Percentiles rank a stretch among this genome's conserved stretches.
Evolutionary conservation across 1,284 basidiomycete genomes (phyloP).

Genomic region (Irpex lacteus): DNA sequence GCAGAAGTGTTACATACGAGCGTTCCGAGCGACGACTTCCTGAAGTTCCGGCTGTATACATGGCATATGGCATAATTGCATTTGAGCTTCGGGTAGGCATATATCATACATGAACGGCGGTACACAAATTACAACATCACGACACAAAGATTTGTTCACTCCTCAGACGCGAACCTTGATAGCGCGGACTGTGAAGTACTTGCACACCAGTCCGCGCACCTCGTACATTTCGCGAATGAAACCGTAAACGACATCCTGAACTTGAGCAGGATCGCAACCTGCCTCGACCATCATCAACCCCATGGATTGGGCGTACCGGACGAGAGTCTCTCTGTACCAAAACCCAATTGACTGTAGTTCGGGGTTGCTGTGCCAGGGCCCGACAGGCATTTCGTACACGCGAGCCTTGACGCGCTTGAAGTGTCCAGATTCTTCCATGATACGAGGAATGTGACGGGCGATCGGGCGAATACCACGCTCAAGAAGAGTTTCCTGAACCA

Average conservation of each 20-base stretch:
- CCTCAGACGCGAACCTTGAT: not conserved
- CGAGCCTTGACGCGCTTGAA: conserved; percentile 39
- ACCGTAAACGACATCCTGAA: conserved; percentile 36
- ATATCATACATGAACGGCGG: not conserved
- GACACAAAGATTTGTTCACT: not conserved
- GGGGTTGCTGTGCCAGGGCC: conserved; percentile 40
- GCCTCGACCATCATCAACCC: conserved; percentile 39
- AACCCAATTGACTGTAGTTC: conserved; percentile 34
- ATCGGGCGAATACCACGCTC: conserved; percentile 35
- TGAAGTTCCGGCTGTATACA: not conserved
- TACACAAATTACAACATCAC: not conserved
- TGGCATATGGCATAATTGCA: conserved; percentile 5
- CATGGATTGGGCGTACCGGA: conserved; percentile 36
- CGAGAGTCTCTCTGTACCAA: conserved; percentile 29
- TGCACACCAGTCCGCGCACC: conserved; percentile 39
- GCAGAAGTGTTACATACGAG: not conserved
- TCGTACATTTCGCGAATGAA: conserved; percentile 39
- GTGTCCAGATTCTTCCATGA: conserved; percentile 31
- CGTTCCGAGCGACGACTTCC: not conserved
- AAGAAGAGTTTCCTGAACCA: conserved; percentile 37
- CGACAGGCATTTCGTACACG: conserved; percentile 43
- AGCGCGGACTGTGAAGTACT: conserved; percentile 38
- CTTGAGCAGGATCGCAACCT: conserved; percentile 32
- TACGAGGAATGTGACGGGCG: conserved; percentile 31
- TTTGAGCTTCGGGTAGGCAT: not conserved